Evolutionary conservation across 2,329 filamentous ascomycete genomes (phyloP), one percentile per base, ranked within the genome.

Genomic region (Lithohypha guttulata): DNA sequence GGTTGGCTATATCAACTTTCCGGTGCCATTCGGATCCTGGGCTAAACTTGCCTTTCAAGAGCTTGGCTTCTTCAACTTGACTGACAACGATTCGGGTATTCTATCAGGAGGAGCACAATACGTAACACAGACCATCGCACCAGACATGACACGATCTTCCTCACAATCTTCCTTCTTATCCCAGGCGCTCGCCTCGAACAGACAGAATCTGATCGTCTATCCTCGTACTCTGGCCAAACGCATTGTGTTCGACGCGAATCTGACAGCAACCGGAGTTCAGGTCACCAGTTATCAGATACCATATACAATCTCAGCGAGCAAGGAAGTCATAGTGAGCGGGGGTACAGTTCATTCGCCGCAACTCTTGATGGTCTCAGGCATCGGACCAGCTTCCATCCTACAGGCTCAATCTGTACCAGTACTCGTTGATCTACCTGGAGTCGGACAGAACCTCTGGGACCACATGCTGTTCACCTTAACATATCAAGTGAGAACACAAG

Each of bases 341-440:
- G 77, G 77, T 13, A 68, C 73, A 1, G 80, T 73, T 57, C 76
- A 80, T 58, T 70, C 70, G 1, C 75, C 76, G 5, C 77, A 81
- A 55, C 58, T 82, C 2, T 69, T 82, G 9, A 74, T 77, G 59
- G 67, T 80, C 2, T 73, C 66, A 36, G 78, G 78, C n/a, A 66
- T 81, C 22, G 77, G 77, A 0, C 74, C 75, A 0, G 51, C 56
- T 8, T 53, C 59, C 0, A 69, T 77, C 47, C 65, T 82, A 4
- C 46, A 63, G 14, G 60, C 62, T 37, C 66, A 72, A 51, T 57
- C 62, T n/a, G 79, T 81, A 45, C 51, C 63, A 2, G 58, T 72
- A 1, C 47, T 77, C 13, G 61, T 68, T 3, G 65, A 79, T 44
- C 69, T 74, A 0, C 70, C 71, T 1, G 73, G 77, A 30, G 76